A percentile compares a stretch with the other conserved stretches of the same genome.
These are phyloP conservation scores for Aspergillus sp. DNA, from an alignment of 2,329 filamentous ascomycete genomes.

Conservation along the genomic window DNA sequence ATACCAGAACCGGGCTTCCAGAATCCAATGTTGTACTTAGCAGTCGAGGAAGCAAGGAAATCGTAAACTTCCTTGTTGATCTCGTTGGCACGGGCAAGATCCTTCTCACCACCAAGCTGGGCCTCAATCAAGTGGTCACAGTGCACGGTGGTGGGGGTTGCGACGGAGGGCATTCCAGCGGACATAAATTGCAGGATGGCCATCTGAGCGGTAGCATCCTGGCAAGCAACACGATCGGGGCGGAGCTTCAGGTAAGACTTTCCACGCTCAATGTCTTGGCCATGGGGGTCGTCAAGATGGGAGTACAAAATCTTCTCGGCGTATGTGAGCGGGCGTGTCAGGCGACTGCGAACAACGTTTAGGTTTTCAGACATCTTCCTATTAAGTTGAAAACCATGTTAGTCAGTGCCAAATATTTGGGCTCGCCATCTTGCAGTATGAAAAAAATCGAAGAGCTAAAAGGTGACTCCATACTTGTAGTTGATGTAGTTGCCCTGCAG, in stretches of 20 bases:
- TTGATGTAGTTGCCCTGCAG: constrained; percentile 85
- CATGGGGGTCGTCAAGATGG: constrained; percentile 94
- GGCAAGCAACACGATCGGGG: constrained; percentile 96
- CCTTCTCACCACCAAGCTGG: constrained; percentile 87
- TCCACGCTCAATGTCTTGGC: constrained; percentile 94
- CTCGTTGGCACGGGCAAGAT: constrained; percentile 82
- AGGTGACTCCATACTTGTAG: constrained; percentile 61
- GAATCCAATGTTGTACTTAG: constrained; percentile 99
- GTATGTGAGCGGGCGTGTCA: constrained; percentile 91
- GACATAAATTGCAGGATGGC: constrained; percentile 99
- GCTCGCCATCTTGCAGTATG: neutral
- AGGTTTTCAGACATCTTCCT: constrained; percentile 99
- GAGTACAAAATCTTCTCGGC: constrained; percentile 99
- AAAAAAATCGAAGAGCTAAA: neutral
- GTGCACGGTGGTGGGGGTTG: constrained; percentile 93
- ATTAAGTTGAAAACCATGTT: constrained; percentile 26
- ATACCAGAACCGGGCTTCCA: constrained; percentile 98
- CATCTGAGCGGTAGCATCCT: constrained; percentile 99
- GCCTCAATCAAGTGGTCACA: constrained; percentile 99
- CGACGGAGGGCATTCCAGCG: constrained; percentile 91
- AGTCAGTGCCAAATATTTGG: constrained; percentile 14
- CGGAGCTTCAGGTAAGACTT: constrained; percentile 94
- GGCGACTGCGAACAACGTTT: constrained; percentile 78
- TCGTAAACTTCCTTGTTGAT: constrained; percentile 99
- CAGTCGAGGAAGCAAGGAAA: constrained; percentile 89